phyloP scores from a whole-genome alignment of 345 rosid genomes.

The Eucalyptus viminalis region DNA sequence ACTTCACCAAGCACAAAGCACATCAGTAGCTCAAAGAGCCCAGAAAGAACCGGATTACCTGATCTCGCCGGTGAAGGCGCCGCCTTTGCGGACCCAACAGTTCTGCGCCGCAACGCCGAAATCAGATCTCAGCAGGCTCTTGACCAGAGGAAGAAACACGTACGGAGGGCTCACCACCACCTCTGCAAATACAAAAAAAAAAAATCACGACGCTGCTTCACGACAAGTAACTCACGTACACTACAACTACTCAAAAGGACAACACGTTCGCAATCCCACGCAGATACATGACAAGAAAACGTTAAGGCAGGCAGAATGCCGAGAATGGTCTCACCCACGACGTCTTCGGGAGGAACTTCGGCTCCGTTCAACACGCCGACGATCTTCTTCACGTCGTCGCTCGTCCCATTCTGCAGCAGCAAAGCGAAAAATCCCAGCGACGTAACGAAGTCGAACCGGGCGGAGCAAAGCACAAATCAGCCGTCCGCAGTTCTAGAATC shows the following conservation, averaged over 20 bases:
- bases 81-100: conserved; percentile 67
- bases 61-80: conserved; percentile 62
- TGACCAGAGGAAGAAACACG: conserved; percentile 44
- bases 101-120: conserved; percentile 61
- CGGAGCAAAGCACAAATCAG: background rate
- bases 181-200: conserved; percentile 20
- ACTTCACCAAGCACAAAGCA: background rate
- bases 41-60: conserved; percentile 17
- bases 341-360: conserved; percentile 56
- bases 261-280: background rate
- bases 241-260: background rate
- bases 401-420: conserved; percentile 50
- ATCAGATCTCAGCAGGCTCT: conserved; percentile 31
- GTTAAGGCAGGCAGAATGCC: background rate
- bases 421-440: background rate
- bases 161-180: conserved; percentile 72
- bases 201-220: background rate
- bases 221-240: background rate
- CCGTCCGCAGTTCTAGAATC: background rate
- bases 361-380: conserved; percentile 42
- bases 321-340: conserved; percentile 25
- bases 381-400: conserved; percentile 66
- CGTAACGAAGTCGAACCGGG: background rate
- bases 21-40: background rate
- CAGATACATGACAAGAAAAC: background rate